Base-by-base conservation (phyloP, 2,329 filamentous ascomycete genomes). In the Aspergillus aculeatus region DNA sequence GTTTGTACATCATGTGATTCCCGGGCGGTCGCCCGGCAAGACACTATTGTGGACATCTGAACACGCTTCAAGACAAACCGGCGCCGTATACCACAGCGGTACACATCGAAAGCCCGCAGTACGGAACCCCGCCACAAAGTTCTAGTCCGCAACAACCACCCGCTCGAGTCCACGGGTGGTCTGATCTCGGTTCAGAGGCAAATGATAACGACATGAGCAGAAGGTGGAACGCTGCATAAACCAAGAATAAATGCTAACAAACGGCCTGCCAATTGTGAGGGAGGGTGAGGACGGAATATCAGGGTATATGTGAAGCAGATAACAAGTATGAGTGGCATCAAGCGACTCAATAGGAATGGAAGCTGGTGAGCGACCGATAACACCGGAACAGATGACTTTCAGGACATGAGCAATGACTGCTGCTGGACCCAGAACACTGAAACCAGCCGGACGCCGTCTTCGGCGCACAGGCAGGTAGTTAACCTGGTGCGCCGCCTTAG, bases 221-320 rank as follows among this genome's bases (percentile, higher is more conserved):
- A 9, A 41, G 16, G 38, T 41, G 16, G 16, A n/a, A 41, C 26
- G 16, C 49, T 31, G 23, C 16, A 19, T 50, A 5, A 29, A 12
- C 12, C 24, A 29, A 50, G 47, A 41, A 56, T 11, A 44, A 50
- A 56, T 56, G 54, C 48, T 35, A 48, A 21, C 24, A 47, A 41
- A 41, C 38, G 53, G 29, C 47, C 48, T 47, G 31, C 54, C 47
- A 56, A 50, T 16, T 23, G 41, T 16, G 14, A 48, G 31, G 31
- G 26, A 44, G 47, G 23, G 19, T 19, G 31, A 50, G 52, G 57
- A 51, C 19, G 41, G n/a, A 53, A 49, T 51, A 44, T 57, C 26
- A 51, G 61, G 61, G 58, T 61, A 61, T 61, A 61, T 61, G 58
- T 41, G 49, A 47, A 47, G 10, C 50, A 41, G 35, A 50, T 54